phyloP scores from a whole-genome alignment of 495 filamentous ascomycete species.

The Penicillium lagena region DNA sequence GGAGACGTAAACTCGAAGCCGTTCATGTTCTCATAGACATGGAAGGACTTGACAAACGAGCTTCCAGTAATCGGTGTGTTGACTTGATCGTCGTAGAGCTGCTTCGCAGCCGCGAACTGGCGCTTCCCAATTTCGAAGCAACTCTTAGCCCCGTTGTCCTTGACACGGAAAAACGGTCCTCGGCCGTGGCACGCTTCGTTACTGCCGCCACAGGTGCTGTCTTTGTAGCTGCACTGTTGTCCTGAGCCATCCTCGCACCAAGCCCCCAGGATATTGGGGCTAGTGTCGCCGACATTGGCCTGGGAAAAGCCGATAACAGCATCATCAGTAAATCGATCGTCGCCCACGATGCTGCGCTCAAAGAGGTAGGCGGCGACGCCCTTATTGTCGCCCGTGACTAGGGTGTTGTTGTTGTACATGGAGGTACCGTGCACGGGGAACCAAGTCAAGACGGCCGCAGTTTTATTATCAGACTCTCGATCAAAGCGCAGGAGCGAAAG shows the following conservation, averaged over 20 bases:
- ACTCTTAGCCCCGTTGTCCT: slow-evolving; percentile 65
- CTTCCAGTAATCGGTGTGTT: slow-evolving; percentile 33
- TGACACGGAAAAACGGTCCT: slow-evolving; percentile 69
- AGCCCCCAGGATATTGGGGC: slow-evolving; percentile 82
- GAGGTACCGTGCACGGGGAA: slow-evolving; percentile 93
- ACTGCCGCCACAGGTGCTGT: slow-evolving; percentile 73
- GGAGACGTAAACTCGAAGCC: slow-evolving; percentile 66
- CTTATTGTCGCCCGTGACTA: slow-evolving; percentile 93
- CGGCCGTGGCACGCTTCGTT: slow-evolving; percentile 77
- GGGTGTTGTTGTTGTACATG: slow-evolving; percentile 85
- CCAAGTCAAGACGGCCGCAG: slow-evolving; percentile 79
- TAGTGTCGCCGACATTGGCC: slow-evolving; percentile 88
- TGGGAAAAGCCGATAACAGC: slow-evolving; percentile 95
- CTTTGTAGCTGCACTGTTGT: slow-evolving; percentile 59
- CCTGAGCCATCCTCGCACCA: slow-evolving; percentile 71
- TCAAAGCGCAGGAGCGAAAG: slow-evolving; percentile 80
- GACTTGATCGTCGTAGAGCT: slow-evolving; percentile 49
- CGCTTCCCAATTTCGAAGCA: slow-evolving; percentile 68
- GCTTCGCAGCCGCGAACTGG: slow-evolving; percentile 58
- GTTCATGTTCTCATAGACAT: slow-evolving; percentile 70
- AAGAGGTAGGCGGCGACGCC: slow-evolving; percentile 85
- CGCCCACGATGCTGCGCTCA: slow-evolving; percentile 59
- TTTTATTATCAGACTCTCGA: slow-evolving; percentile 62
- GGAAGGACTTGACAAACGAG: slow-evolving; percentile 61
- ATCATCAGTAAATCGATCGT: slow-evolving; percentile 49